A percentile compares a stretch with the other conserved stretches of the same genome.
Evolutionary conservation across 1,284 basidiomycete species (phyloP).

Genomic region (Cryptococcus amylolentus): DNA sequence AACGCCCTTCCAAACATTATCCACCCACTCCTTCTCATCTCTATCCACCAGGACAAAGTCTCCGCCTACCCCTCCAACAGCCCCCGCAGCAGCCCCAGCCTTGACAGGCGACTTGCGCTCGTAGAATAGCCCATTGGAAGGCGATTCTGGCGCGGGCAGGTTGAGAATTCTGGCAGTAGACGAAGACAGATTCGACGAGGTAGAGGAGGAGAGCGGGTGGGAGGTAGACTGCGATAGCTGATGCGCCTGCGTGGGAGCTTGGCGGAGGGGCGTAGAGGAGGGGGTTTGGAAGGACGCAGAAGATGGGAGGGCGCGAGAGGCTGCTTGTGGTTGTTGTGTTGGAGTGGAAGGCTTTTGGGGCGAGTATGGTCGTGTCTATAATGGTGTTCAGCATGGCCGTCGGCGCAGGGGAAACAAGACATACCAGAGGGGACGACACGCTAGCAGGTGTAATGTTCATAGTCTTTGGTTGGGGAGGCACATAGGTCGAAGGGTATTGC

Average conservation of each 20-base stretch:
- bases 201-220: background rate
- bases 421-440: conserved; percentile 39
- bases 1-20: conserved; percentile 45
- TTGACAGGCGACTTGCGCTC: conserved; percentile 11
- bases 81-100: conserved; percentile 1
- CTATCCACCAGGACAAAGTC: conserved; percentile 40
- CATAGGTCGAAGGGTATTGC: conserved; percentile 22
- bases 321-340: background rate
- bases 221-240: conserved; percentile 1
- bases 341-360: background rate
- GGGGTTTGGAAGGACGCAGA: conserved; percentile 10
- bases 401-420: conserved; percentile 5
- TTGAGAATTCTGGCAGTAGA: conserved; percentile 34
- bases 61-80: conserved; percentile 8
- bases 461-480: conserved; percentile 16
- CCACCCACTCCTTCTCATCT: conserved; percentile 45
- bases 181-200: conserved; percentile 24
- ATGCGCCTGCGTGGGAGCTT: background rate
- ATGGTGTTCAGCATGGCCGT: background rate
- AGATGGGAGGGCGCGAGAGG: conserved; percentile 5
- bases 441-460: conserved; percentile 20
- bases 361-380: background rate
- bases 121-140: conserved; percentile 33
- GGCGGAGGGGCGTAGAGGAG: background rate
- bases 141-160: conserved; percentile 17